Evolutionary conservation across 352 stramenopile genomes (phyloP), one percentile per base, ranked within the genome.

Genomic region (Aphanomyces stellatus): DNA sequence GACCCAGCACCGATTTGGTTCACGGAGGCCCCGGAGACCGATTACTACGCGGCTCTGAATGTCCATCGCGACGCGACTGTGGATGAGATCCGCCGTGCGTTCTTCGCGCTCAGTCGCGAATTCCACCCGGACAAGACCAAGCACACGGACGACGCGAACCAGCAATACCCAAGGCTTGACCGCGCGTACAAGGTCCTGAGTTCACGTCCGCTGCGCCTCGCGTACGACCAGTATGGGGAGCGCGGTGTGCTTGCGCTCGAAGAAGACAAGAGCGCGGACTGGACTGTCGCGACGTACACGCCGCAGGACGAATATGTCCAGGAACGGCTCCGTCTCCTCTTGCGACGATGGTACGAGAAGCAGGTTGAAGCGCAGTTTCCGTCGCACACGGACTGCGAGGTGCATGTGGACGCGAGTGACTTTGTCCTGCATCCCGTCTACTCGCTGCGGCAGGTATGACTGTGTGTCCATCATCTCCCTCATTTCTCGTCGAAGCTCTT

Each of bases 21-120:
- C 42, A 34, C 51, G 3, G 37, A 17, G 40, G 46, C 62, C 13
- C 62, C 48, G 43, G 84, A 90, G 72, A 78, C 78, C 70, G 85
- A 93, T 72, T 93, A 93, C 71, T 96, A 94, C 73, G 81, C 81
- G 57, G 74, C 93, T 17, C 74, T 96, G 41, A 78, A 85, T 11
- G 79, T 95, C 30, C 11, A 72, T 4, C 80, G 83, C 30, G 71
- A 80, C 53, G 87, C 85, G 8, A 72, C 71, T 0, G 63, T 68
- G n/a, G 78, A 86, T 35, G 81, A 88, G 60, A 85, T 96, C 49
- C 81, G 86, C 63, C 72, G 69, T 25, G 73, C 74, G 10, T 96
- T 90, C 73, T 62, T 88, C 53, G 70, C 73, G 42, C 74, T 93
- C 2, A 93, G 86, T 46, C 81, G 84, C 55, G 84, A 91, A 74